A percentile compares a stretch with the other conserved stretches of the same genome.
Evolutionary conservation across 345 rosid species (phyloP).

Genomic region (Eucalyptus pumila): DNA sequence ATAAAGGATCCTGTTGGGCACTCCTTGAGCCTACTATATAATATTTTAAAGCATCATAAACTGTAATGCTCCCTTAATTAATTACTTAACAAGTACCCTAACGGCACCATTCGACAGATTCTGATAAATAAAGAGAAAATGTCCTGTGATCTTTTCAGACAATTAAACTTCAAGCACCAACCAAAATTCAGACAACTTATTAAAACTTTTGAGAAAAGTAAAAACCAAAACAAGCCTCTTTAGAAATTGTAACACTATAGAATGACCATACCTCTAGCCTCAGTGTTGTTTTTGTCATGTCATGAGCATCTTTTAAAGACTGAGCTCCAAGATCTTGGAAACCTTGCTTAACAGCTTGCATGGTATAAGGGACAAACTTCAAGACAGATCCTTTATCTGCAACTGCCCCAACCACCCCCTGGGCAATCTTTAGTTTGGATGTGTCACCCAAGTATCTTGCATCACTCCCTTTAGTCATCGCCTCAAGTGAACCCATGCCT

Average conservation of each 20-base stretch:
- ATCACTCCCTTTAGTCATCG: slow-evolving; percentile 96
- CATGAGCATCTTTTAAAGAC: slow-evolving; percentile 65
- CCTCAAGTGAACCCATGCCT: slow-evolving; percentile 98
- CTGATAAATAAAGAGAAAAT: not conserved
- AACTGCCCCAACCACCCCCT: slow-evolving; percentile 96
- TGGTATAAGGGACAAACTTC: slow-evolving; percentile 70
- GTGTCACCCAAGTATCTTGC: slow-evolving; percentile 83
- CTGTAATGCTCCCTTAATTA: not conserved
- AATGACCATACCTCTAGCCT: slow-evolving; percentile 64
- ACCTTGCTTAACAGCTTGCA: slow-evolving; percentile 98
- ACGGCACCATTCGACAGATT: not conserved
- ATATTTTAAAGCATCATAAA: not conserved
- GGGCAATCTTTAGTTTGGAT: slow-evolving; percentile 85
- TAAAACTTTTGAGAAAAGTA: not conserved
- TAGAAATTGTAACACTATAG: not conserved
- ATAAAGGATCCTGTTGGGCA: not conserved
- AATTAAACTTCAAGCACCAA: not conserved
- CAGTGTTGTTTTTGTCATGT: slow-evolving; percentile 55
- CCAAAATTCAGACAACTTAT: not conserved
- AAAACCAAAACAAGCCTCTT: not conserved
- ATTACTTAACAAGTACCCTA: not conserved
- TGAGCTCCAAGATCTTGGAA: slow-evolving; percentile 94
- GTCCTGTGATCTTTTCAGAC: not conserved
- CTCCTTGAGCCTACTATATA: not conserved
- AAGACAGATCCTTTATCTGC: slow-evolving; percentile 92